Conservation (phyloP, 805 yeast genomes). For the Saccharomyces eubayanus region DNA sequence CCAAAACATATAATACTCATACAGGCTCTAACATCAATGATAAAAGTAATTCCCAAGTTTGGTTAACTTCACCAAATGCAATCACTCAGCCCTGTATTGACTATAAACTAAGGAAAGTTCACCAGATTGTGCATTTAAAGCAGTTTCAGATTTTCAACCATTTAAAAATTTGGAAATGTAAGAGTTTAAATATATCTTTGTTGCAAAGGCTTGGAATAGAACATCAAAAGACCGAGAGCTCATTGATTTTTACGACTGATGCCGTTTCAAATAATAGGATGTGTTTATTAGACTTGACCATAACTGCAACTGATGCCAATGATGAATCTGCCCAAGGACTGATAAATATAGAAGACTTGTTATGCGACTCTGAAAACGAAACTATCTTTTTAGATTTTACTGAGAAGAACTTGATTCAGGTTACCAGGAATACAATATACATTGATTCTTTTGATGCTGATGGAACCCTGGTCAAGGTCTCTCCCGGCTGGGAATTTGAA, state of each 20-base stretch:
- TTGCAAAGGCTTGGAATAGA: neutral
- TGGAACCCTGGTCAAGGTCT: neutral
- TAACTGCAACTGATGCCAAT: neutral
- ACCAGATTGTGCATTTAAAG: slow-evolving; percentile 6
- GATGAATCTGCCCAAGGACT: slow-evolving; percentile 1
- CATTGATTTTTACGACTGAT: slow-evolving; percentile 10
- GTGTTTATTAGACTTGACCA: slow-evolving; percentile 5
- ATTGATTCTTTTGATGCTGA: slow-evolving; percentile 4
- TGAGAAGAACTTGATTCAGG: slow-evolving; percentile 10
- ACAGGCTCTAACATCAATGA: neutral
- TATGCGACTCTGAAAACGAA: slow-evolving; percentile 5
- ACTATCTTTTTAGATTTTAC: slow-evolving; percentile 8
- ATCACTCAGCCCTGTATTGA: slow-evolving; percentile 11
- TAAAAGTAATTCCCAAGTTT: slow-evolving; percentile 9
- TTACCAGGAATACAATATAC: slow-evolving; percentile 7
- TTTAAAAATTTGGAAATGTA: neutral
- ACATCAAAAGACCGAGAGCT: neutral
- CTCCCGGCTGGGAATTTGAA: slow-evolving; percentile 9
- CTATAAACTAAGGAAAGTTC: slow-evolving; percentile 6
- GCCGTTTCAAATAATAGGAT: slow-evolving; percentile 3
- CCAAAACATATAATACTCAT: neutral
- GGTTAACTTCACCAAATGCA: slow-evolving; percentile 18
- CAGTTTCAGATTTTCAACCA: slow-evolving; percentile 9
- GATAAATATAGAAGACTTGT: slow-evolving; percentile 16
- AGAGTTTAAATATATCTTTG: neutral